These are phyloP conservation scores for Colletotrichum tropicale DNA, from an alignment of 2,329 filamentous ascomycete species.

Conservation along the genomic window DNA sequence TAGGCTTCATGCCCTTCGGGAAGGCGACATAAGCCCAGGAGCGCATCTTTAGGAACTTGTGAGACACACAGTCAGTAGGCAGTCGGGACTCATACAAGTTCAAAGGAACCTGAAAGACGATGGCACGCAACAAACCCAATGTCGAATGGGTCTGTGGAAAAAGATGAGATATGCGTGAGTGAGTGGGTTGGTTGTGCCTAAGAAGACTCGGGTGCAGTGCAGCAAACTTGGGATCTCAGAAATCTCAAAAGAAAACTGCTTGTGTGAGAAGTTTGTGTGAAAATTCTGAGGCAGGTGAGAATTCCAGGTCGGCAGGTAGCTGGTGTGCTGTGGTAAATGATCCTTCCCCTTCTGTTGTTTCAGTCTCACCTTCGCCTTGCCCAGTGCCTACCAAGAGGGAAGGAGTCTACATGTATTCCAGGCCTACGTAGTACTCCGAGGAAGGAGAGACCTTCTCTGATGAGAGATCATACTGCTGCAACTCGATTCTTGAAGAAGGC, in stretches of 20 bases:
- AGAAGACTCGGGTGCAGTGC: background rate
- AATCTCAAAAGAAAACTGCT: background rate
- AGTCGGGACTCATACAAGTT: background rate
- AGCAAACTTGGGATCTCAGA: background rate
- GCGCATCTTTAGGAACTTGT: background rate
- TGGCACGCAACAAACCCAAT: background rate
- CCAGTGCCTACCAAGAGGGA: background rate
- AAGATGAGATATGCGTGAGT: background rate
- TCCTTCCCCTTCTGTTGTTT: background rate
- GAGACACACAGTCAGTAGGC: background rate
- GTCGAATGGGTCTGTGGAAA: background rate
- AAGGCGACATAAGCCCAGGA: background rate
- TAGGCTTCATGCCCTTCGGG: background rate
- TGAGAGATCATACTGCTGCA: background rate
- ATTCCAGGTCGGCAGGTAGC: background rate
- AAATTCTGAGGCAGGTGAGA: background rate
- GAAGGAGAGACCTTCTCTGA: background rate
- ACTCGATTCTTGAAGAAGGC: background rate
- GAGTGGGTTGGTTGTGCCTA: background rate
- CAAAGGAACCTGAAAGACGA: background rate
- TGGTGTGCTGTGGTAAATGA: background rate
- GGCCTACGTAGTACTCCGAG: background rate
- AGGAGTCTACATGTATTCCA: background rate
- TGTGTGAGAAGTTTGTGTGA: background rate
- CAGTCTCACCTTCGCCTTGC: background rate